Conservation (phyloP, 352 stramenopile genomes). For the Phytophthora pisi region DNA sequence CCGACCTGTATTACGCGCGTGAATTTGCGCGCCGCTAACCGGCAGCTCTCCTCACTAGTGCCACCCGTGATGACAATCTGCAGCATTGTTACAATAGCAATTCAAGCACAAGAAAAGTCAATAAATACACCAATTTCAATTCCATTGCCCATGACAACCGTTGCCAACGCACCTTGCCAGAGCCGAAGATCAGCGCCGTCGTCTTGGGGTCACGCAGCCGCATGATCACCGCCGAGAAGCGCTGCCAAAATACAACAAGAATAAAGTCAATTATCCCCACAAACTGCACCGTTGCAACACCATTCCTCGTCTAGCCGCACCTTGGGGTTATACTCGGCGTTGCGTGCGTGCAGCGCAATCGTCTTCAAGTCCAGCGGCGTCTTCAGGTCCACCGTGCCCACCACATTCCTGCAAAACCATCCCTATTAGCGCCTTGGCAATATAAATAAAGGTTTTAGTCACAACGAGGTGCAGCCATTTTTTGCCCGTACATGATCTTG, state of each 20-base stretch:
- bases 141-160: neutral
- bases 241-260: constrained; percentile 34
- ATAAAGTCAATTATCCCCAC: neutral
- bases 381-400: constrained; percentile 96
- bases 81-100: neutral
- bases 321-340: constrained; percentile 99
- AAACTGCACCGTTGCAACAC: neutral
- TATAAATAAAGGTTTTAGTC: too few relatives aligned
- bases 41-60: constrained; percentile 82
- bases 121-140: neutral
- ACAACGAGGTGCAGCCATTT: too few relatives aligned
- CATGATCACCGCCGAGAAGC: constrained; percentile 97
- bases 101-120: neutral
- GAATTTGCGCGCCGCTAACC: constrained; percentile 86
- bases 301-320: constrained; percentile 31
- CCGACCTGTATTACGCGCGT: constrained; percentile 83
- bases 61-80: constrained; percentile 88
- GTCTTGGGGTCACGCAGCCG: constrained; percentile 96
- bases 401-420: constrained; percentile 83
- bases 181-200: constrained; percentile 98
- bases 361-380: constrained; percentile 96
- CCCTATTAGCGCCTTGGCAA: neutral
- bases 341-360: constrained; percentile 96
- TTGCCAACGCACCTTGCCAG: constrained; percentile 81
- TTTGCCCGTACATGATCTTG: constrained; percentile 72